Base-by-base conservation (phyloP, 192 early-diverging fungal genomes). In the Coemansia sp. region DNA sequence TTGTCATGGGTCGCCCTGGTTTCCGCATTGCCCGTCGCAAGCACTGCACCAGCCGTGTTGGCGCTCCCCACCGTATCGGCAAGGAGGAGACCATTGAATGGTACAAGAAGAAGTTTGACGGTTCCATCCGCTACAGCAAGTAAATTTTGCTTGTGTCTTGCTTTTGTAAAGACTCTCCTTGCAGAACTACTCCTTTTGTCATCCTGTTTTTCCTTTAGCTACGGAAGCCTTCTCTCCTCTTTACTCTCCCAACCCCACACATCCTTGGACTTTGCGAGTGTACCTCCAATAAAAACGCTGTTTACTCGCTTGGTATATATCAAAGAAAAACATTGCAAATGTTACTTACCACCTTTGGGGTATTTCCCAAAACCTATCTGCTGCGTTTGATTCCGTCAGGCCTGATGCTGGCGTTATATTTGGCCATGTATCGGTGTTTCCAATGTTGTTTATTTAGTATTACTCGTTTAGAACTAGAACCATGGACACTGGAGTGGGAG, bases 21-120 rank as follows among this genome's bases (percentile, higher is more conserved):
- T 86, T 87, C 92, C 93, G 96, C 70, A 89, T 99, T 63, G 81
- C 94, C 57, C 91, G 92, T 70, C 92, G 97, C 82, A 93, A 94
- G 89, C 90, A 88, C 77, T 84, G 85, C 77, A 80, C 80, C 61
- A 82, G 85, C 81, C 88, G 88, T 72, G 84, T 99, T 67, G 97
- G 97, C 67, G 72, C 82, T 64, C 87, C 85, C 63, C 97, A 99
- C 92, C 85, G 87, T 67, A 91, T 97, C 83, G 85, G 70, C 82
- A 97, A 94, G 89, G 88, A 95, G 65, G 97, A 99, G 85, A 94
- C 96, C 77, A 87, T 89, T 67, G 85, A 88, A 65, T 99, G 97
- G 97, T 99, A 93, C 90, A 98, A 98, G 91, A 89, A 92, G 84
- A 91, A 89, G 88, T 95, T 91, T 83, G 92, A 95, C 80, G 91